These are phyloP conservation scores for Pneumocystis sp. DNA, from an alignment of 1,139 yeast genomes.

Conservation along the genomic window DNA sequence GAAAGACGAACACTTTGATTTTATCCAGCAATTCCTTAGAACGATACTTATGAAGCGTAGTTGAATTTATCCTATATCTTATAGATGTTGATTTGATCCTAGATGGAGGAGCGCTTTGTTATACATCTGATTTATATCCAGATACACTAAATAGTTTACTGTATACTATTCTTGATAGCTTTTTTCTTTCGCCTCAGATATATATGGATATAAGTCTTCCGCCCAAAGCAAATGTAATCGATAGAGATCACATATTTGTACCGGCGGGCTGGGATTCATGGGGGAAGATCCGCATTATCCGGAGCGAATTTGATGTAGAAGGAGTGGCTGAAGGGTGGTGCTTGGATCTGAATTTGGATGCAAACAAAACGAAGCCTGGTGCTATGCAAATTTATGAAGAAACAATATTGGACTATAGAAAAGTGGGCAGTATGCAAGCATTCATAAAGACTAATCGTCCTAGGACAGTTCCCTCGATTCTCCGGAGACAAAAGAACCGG, in stretches of 20 bases:
- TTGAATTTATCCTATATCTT: neutral
- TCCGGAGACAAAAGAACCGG: neutral
- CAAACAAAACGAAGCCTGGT: slow-evolving; percentile 5
- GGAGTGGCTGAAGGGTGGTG: slow-evolving; percentile 15
- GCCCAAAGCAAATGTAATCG: slow-evolving; percentile 22
- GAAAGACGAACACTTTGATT: slow-evolving; percentile 25
- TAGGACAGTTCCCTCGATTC: neutral
- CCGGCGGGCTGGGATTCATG: slow-evolving; percentile 30
- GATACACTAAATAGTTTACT: neutral
- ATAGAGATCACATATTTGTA: slow-evolving; percentile 30
- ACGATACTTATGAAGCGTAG: slow-evolving; percentile 30
- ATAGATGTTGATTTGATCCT: neutral
- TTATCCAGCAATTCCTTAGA: slow-evolving; percentile 41
- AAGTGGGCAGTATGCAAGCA: neutral
- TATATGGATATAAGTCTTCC: slow-evolving; percentile 3
- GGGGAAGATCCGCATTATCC: slow-evolving; percentile 23
- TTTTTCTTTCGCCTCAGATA: slow-evolving; percentile 6
- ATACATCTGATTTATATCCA: slow-evolving; percentile 3
- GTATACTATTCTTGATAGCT: slow-evolving; percentile 5
- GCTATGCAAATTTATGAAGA: neutral
- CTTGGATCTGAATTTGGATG: slow-evolving; percentile 7
- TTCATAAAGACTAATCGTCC: neutral
- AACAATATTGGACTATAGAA: neutral
- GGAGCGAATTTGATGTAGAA: slow-evolving; percentile 19
- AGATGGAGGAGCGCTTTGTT: slow-evolving; percentile 21